These are phyloP conservation scores for Heliamphora exappendiculata DNA, from an alignment of 148 eudicot genomes.

Conservation along the genomic window DNA sequence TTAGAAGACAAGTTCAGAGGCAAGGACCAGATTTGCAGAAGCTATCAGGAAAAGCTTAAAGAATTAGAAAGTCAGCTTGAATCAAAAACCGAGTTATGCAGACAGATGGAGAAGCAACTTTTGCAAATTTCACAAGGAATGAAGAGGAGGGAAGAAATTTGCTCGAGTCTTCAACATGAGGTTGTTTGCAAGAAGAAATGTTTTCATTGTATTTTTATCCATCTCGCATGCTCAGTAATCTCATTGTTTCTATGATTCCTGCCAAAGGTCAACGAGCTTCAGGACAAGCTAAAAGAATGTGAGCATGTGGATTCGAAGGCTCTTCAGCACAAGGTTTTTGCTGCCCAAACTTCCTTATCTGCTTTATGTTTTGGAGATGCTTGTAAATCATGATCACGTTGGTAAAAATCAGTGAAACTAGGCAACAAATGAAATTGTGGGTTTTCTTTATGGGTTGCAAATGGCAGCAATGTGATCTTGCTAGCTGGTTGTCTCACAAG, in stretches of 20 bases:
- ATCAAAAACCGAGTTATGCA: conserved; percentile 35
- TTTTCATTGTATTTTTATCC: neutral
- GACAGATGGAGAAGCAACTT: conserved; percentile 58
- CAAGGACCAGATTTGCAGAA: conserved; percentile 59
- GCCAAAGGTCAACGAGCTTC: conserved; percentile 54
- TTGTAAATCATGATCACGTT: conserved; percentile 3
- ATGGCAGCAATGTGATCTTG: neutral
- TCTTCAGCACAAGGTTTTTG: conserved; percentile 44
- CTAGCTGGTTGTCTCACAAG: neutral
- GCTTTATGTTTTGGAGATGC: conserved; percentile 14
- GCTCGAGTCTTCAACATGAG: conserved; percentile 56
- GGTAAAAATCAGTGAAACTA: neutral
- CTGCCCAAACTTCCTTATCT: neutral
- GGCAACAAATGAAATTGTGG: neutral
- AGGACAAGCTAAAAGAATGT: conserved; percentile 54
- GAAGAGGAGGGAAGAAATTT: conserved; percentile 58
- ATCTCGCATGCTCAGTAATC: neutral
- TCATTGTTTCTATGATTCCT: conserved; percentile 22
- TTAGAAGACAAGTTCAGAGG: conserved; percentile 65
- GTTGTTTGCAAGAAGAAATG: conserved; percentile 19
- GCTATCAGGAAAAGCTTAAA: conserved; percentile 61
- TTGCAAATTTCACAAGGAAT: conserved; percentile 51
- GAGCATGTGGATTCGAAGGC: conserved; percentile 40
- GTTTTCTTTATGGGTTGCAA: neutral
- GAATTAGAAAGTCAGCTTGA: conserved; percentile 68